Evolutionary conservation across 2,329 filamentous ascomycete genomes (phyloP), one percentile per base, ranked within the genome.

Genomic region (Emericellopsis atlantica): DNA sequence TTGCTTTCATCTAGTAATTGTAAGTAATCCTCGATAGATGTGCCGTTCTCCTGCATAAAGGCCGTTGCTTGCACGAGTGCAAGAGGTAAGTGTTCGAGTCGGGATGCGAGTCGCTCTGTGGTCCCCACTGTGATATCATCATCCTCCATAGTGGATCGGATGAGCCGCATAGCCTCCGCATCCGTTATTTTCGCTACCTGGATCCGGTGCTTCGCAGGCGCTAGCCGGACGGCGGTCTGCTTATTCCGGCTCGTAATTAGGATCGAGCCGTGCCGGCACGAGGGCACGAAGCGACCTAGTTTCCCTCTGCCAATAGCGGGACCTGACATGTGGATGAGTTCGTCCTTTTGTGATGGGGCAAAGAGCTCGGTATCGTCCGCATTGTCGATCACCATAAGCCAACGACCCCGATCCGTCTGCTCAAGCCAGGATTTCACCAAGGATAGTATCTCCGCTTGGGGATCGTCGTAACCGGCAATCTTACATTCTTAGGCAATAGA

Each of bases 161-260:
- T 46, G 0, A 63, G 47, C 21, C 52, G 40, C 4, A 16, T 6
- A 0, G 54, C 43, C 36, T 61, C 55, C 0, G 36, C 4, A 0
- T 53, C 46, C 0, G 46, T 41, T 58, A 57, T 62, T 24, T 49
- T 51, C 31, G 18, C 31, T 0, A 63, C 47, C 37, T 56, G 46
- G 5, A 61, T 50, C 4, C 47, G 48, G 2, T 55, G 51, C 6
- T 42, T 45, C 1, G 44, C 44, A 2, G 18, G 18, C 18, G 18
- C 18, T 21, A 63, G 45, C n/a, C 42, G 44, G 1, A 43, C 40
- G 0, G 53, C 58, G 0, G 48, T 48, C 14, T 60, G 46, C 40
- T 56, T 57, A 16, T 61, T 58, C 23, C 57, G 51, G 0, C 58
- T 62, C 0, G 59, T 64, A 5, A 60, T 36, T 0, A 65, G 50